Percentiles rank a stretch among this genome's conserved stretches.
Evolutionary conservation across 345 rosid species (phyloP).

Genomic region (Gossypium herbaceum): DNA sequence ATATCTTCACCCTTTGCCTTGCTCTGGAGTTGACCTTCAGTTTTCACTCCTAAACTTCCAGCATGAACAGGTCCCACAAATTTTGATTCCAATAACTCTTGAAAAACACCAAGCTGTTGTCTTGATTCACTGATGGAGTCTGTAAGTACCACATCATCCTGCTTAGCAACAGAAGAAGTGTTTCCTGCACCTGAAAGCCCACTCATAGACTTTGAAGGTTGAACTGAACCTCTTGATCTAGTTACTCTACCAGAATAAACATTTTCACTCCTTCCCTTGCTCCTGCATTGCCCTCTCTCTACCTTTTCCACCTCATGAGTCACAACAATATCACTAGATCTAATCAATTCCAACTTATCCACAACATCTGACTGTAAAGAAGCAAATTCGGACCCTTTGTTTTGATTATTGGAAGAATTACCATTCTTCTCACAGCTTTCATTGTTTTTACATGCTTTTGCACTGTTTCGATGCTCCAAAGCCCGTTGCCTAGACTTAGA

Average conservation of each 20-base stretch:
- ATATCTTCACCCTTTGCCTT: constrained; percentile 21
- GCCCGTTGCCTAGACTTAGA: constrained; percentile 72
- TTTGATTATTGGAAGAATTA: constrained; percentile 22
- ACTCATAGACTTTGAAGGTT: neutral
- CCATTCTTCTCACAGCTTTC: constrained; percentile 25
- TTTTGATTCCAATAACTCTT: constrained; percentile 8
- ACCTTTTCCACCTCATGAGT: constrained; percentile 23
- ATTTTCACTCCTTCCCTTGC: constrained; percentile 28
- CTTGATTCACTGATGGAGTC: constrained; percentile 16
- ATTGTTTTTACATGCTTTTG: constrained; percentile 37
- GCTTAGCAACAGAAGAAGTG: neutral
- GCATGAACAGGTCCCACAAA: neutral
- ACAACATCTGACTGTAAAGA: constrained; percentile 34
- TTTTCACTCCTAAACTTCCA: constrained; percentile 11
- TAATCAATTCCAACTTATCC: constrained; percentile 28
- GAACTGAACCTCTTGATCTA: constrained; percentile 17
- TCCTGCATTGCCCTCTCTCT: constrained; percentile 24
- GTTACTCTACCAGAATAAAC: constrained; percentile 26
- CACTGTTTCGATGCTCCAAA: constrained; percentile 61
- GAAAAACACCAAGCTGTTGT: constrained; percentile 7
- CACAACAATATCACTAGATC: constrained; percentile 27
- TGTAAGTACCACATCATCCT: constrained; percentile 1
- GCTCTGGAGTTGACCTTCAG: constrained; percentile 20
- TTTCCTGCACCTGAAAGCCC: neutral
- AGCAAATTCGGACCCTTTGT: constrained; percentile 33